Percentiles rank a stretch among this genome's conserved stretches.
These are phyloP conservation scores for Rhododendron henanense DNA, from an alignment of 148 eudicot genomes.

Conservation along the genomic window DNA sequence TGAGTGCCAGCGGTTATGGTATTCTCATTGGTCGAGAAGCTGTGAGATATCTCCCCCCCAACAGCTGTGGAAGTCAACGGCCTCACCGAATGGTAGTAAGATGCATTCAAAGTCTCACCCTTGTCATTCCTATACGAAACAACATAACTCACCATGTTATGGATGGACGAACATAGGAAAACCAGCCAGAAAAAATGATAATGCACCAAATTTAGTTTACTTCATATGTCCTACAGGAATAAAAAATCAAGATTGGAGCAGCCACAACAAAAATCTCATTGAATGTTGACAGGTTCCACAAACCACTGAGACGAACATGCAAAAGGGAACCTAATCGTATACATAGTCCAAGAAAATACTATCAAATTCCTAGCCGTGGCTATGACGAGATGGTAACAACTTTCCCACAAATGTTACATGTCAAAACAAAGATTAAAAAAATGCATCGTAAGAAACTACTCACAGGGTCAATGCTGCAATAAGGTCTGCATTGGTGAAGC, in stretches of 20 bases:
- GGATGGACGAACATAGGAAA: background rate
- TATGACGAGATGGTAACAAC: background rate
- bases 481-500: conserved; percentile 54
- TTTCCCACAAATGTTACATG: background rate
- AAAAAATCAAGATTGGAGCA: background rate
- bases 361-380: background rate
- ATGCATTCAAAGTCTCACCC: conserved; percentile 61
- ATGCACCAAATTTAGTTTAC: background rate
- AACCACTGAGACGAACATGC: background rate
- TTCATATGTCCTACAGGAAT: background rate
- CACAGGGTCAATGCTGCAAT: conserved; percentile 60
- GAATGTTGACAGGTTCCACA: background rate
- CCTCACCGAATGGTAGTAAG: conserved; percentile 56
- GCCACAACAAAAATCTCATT: background rate
- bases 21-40: conserved; percentile 74
- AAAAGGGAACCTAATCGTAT: background rate
- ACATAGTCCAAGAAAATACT: too few relatives aligned
- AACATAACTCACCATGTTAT: background rate
- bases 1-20: conserved; percentile 72
- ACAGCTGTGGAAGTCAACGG: conserved; percentile 58
- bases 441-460: conserved; percentile 24
- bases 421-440: background rate
- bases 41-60: conserved; percentile 63
- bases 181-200: background rate
- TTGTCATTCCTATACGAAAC: conserved; percentile 61